Conservation (phyloP, 805 yeast genomes). For the Wickerhamiella alocasiicola region DNA sequence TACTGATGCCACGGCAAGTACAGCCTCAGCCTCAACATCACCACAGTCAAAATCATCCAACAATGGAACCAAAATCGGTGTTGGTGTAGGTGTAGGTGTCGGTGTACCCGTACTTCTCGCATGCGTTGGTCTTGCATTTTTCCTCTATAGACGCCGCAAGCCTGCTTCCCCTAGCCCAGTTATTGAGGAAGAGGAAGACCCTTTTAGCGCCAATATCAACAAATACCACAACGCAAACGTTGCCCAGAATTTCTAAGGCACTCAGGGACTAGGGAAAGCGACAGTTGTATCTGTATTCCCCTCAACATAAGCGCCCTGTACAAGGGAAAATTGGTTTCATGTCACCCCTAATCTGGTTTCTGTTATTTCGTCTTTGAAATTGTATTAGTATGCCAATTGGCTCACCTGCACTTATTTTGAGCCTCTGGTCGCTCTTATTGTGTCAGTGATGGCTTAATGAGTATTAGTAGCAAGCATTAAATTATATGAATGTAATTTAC, state of each 20-base stretch:
- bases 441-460: too few relatives aligned
- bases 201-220: constrained; percentile 28
- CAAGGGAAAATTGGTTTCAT: too few relatives aligned
- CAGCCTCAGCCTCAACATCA: constrained; percentile 7
- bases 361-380: too few relatives aligned
- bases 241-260: constrained; percentile 27
- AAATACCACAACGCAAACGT: constrained; percentile 28
- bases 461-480: too few relatives aligned
- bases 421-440: too few relatives aligned
- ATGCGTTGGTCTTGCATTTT: constrained; percentile 20
- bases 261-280: neutral
- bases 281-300: too few relatives aligned
- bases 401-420: too few relatives aligned
- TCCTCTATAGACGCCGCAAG: constrained; percentile 18
- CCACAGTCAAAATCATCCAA: constrained; percentile 2
- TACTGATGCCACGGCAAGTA: neutral
- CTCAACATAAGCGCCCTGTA: too few relatives aligned
- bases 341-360: too few relatives aligned
- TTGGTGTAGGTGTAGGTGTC: constrained; percentile 61
- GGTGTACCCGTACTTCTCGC: constrained; percentile 48
- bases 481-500: too few relatives aligned
- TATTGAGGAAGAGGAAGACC: constrained; percentile 24
- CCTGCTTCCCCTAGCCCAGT: constrained; percentile 9
- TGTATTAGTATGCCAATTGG: too few relatives aligned
- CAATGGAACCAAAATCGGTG: constrained; percentile 35